These are phyloP conservation scores for Trichoderma sp. DNA, from an alignment of 2,329 filamentous ascomycete genomes.

Conservation along the genomic window DNA sequence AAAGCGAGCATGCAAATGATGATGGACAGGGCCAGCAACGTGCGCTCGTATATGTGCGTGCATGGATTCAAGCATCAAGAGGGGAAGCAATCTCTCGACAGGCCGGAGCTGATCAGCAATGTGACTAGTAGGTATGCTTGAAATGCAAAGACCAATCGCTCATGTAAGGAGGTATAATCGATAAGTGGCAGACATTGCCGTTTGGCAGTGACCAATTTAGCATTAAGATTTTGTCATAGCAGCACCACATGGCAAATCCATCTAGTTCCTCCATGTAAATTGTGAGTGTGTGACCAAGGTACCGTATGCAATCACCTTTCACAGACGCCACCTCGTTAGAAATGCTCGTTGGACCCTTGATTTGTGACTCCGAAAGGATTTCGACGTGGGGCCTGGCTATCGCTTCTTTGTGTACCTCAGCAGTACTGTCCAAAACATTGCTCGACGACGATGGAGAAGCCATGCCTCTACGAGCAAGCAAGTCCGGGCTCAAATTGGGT, in stretches of 20 bases:
- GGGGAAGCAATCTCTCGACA: neutral
- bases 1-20: neutral
- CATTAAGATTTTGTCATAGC: neutral
- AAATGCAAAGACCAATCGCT: neutral
- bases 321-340: neutral
- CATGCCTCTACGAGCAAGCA: slow-evolving; percentile 6
- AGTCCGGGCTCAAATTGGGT: slow-evolving; percentile 11
- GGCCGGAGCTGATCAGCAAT: neutral
- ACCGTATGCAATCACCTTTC: neutral
- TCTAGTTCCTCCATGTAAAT: neutral
- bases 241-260: neutral
- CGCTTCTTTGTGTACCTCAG: neutral
- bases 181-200: neutral
- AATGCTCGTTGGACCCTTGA: neutral
- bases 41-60: neutral
- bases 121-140: neutral
- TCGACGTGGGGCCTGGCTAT: slow-evolving; percentile 5
- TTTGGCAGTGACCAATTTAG: neutral
- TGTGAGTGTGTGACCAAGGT: neutral
- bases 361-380: neutral
- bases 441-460: neutral
- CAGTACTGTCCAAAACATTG: neutral
- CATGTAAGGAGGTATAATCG: neutral
- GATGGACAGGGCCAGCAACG: neutral
- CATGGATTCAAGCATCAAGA: neutral